These are phyloP conservation scores for Tarenaya hassleriana DNA, from an alignment of 345 rosid genomes.

Conservation along the genomic window DNA sequence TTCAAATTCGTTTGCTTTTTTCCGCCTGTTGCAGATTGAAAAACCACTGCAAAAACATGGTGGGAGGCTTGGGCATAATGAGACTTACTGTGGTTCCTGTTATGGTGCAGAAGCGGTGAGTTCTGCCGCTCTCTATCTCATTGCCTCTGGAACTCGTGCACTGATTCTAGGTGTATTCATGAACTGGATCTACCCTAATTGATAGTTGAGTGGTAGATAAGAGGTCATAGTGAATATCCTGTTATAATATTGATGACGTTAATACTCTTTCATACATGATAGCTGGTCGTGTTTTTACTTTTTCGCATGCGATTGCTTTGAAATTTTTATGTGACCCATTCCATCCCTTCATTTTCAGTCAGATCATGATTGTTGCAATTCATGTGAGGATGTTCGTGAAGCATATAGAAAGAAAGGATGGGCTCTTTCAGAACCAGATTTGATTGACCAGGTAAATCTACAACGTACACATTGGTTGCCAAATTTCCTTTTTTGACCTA, in stretches of 20 bases:
- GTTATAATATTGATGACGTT: too few relatives aligned
- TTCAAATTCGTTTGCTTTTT: slow-evolving; percentile 12
- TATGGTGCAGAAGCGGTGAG: slow-evolving; percentile 85
- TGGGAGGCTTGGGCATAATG: slow-evolving; percentile 94
- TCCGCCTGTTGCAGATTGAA: slow-evolving; percentile 56
- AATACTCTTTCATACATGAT: neutral
- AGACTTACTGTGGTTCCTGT: slow-evolving; percentile 93
- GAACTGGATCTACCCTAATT: neutral
- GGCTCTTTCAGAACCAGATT: slow-evolving; percentile 76
- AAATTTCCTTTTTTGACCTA: neutral
- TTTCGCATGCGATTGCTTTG: neutral
- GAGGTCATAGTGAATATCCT: neutral
- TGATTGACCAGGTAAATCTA: slow-evolving; percentile 75
- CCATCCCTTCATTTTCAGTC: slow-evolving; percentile 31
- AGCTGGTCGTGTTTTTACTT: neutral
- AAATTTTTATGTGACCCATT: neutral
- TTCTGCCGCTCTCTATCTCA: neutral
- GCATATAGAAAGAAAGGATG: slow-evolving; percentile 95
- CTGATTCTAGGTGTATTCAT: neutral
- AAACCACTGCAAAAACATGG: slow-evolving; percentile 93
- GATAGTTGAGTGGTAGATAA: slow-evolving; percentile 14
- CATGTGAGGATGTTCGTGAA: slow-evolving; percentile 91
- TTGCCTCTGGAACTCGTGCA: slow-evolving; percentile 1
- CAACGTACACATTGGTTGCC: slow-evolving; percentile 3
- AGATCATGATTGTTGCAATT: slow-evolving; percentile 81